phyloP scores from a whole-genome alignment of 306 rosid genomes.

The Inga laurina region DNA sequence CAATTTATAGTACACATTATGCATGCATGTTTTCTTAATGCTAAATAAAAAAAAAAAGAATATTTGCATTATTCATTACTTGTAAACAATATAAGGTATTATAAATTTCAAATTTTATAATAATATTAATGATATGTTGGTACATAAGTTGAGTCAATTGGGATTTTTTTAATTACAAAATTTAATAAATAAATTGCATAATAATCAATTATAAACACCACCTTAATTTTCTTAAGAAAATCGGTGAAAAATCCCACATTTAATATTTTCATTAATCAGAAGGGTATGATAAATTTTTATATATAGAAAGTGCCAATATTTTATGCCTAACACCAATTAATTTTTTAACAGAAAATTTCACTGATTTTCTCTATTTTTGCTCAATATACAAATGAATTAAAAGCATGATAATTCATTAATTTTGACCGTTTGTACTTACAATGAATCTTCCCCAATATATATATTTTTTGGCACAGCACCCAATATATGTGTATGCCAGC shows the following conservation, averaged over 20 bases:
- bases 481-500: constrained; percentile 32
- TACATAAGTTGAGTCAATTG: no score
- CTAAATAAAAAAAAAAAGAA: no score
- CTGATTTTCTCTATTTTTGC: background rate
- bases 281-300: no score
- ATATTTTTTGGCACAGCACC: constrained; percentile 4
- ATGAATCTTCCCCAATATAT: background rate
- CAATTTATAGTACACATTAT: no score
- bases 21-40: no score
- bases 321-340: no score
- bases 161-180: background rate
- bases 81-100: background rate
- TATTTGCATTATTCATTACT: no score
- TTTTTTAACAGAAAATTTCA: no score
- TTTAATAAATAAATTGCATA: background rate
- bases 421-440: constrained; percentile 22
- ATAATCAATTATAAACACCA: background rate
- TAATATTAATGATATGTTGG: background rate
- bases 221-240: no score
- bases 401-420: background rate
- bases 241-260: no score
- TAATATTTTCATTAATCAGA: no score
- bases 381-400: constrained; percentile 19
- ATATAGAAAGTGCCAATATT: no score
- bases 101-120: background rate